Conservation (phyloP, 176 grass and related monocot genomes). For the Lolium perenne region DNA sequence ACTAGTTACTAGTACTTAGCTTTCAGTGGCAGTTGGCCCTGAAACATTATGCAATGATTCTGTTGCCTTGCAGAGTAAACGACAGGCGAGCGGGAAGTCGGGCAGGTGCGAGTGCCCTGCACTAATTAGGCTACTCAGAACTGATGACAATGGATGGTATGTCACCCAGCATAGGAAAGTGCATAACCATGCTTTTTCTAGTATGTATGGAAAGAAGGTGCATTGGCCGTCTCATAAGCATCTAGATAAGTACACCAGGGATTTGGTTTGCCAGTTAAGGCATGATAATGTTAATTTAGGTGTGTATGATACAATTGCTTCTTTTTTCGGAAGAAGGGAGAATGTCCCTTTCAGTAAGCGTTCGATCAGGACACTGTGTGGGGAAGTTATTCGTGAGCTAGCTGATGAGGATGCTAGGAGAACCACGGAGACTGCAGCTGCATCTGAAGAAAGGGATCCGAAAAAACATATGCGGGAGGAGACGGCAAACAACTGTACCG, state of each 20-base stretch:
- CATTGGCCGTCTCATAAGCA: constrained; percentile 29
- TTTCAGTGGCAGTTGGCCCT: neutral
- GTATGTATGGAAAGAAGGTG: neutral
- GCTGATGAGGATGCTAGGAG: constrained; percentile 8
- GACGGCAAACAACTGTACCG: neutral
- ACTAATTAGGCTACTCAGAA: constrained; percentile 25
- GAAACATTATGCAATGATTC: constrained; percentile 7
- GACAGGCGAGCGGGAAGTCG: neutral
- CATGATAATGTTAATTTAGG: constrained; percentile 24
- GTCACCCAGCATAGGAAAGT: constrained; percentile 28
- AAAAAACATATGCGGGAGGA: constrained; percentile 4
- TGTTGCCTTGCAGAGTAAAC: constrained; percentile 23
- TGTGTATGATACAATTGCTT: constrained; percentile 15
- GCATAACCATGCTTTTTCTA: constrained; percentile 1
- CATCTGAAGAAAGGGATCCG: constrained; percentile 14
- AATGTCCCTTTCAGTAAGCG: constrained; percentile 20
- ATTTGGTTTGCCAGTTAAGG: constrained; percentile 15
- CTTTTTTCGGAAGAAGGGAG: constrained; percentile 26
- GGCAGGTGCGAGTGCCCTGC: neutral
- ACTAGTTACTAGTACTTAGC: neutral
- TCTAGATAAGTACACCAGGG: constrained; percentile 23
- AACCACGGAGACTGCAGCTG: constrained; percentile 2
- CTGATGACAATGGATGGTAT: constrained; percentile 23
- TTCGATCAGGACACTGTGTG: constrained; percentile 18
- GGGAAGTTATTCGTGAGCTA: constrained; percentile 24